Evolutionary conservation across 2,329 filamentous ascomycete genomes (phyloP), one percentile per base, ranked within the genome.

Genomic region (Dactylellina leptospora): DNA sequence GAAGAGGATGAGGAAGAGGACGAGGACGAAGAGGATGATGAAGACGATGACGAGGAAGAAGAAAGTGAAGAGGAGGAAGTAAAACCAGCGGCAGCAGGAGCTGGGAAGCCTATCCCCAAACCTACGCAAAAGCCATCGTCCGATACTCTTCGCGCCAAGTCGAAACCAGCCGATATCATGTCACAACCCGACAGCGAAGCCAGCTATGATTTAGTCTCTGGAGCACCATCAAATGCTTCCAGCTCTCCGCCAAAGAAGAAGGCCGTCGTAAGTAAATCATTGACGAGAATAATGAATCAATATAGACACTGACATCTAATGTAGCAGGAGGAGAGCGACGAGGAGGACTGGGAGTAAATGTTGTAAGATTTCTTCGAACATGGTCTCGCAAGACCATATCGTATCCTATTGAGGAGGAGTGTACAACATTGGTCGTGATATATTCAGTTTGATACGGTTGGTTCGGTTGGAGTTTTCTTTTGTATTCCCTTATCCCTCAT

Each of bases 131-230:
- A 76, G 33, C 82, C 81, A 55, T 79, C 77, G 74, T 80, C 79
- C 54, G 78, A 77, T 51, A 76, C 76, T 44, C 71, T 75, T 75
- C 74, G 78, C 56, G 74, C 79, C 64, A 91, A 91, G 80, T 84
- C 88, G 23, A 76, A 75, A 59, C 81, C 92, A 23, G 90, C 96
- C 77, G 92, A 96, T 78, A 90, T 92, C 79, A 92, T 93, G 79
- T 96, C 91, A 23, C 90, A 95, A 76, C 88, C 92, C 5, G 95
- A 95, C 77, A 97, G 93, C 79, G 95, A 99, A 77, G 91, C 91
- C 16, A 96, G 92, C 81, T 99, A 99, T 79, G 95, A 99, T 79
- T 85, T 99, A 30, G 92, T 99, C 47, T 93, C 90, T 55, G 90
- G 90, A 51, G 86, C 87, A 45, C 87, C 88, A 36, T 96, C 91